Conservation (phyloP, 179 eudicot species). For the Beta lomatogona region DNA sequence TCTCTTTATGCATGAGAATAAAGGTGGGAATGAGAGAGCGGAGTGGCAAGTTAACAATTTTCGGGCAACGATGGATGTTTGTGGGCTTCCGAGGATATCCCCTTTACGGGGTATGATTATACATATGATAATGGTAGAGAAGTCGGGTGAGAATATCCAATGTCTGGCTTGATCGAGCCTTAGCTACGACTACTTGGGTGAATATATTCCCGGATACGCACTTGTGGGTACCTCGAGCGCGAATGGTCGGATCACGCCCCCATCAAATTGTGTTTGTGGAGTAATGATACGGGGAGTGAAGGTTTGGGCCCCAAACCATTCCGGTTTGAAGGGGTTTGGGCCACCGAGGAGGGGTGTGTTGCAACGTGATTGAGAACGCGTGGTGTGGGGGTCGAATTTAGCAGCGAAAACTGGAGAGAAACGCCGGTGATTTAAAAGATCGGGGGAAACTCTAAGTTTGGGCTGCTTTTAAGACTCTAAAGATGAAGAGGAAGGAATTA, state of each 20-base stretch:
- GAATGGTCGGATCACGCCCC: constrained; percentile 9
- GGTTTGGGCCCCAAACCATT: background rate
- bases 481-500: background rate
- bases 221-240: background rate
- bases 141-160: background rate
- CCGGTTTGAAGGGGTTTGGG: background rate
- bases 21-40: background rate
- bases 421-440: background rate
- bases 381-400: background rate
- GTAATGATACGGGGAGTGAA: too few species aligned
- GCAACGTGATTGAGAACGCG: background rate
- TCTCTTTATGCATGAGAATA: too few species aligned
- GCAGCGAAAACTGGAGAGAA: background rate
- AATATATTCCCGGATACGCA: background rate
- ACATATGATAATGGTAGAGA: background rate
- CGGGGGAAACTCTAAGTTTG: background rate
- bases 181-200: background rate
- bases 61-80: background rate
- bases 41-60: background rate
- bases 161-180: background rate
- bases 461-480: background rate
- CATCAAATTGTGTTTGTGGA: background rate
- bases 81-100: background rate
- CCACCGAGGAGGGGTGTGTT: background rate
- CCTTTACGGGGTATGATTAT: background rate